Percentiles rank a stretch among this genome's conserved stretches.
Conservation (phyloP, 2,329 filamentous ascomycete species). For the Harringtonia aguacate region DNA sequence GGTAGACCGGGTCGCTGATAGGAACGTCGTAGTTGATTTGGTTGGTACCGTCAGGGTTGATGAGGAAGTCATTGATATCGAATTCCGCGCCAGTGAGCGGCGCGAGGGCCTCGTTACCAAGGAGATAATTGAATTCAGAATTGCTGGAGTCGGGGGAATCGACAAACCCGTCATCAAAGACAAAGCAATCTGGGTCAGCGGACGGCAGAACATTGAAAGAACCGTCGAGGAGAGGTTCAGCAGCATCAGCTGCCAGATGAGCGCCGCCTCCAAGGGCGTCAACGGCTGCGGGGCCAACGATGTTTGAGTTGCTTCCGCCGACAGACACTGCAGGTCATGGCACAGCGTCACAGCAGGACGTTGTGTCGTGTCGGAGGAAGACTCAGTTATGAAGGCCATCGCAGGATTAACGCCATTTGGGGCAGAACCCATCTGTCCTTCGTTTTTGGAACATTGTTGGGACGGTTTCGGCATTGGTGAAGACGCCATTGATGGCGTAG, state of each 20-base stretch:
- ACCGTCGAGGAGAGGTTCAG: slow-evolving; percentile 58
- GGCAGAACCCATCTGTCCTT: too few species aligned
- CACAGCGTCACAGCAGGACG: slow-evolving; percentile 99
- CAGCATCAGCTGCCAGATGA: slow-evolving; percentile 44
- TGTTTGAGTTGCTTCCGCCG: slow-evolving; percentile 50
- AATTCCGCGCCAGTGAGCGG: slow-evolving; percentile 25
- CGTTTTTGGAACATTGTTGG: too few species aligned
- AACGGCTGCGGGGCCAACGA: slow-evolving; percentile 32
- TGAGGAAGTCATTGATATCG: slow-evolving; percentile 45
- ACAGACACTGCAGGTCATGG: slow-evolving; percentile 97
- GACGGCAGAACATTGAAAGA: slow-evolving; percentile 56
- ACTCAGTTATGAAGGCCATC: slow-evolving; percentile 18
- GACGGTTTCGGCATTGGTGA: too few species aligned
- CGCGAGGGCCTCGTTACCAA: slow-evolving; percentile 44
- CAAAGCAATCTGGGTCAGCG: slow-evolving; percentile 63
- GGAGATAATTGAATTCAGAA: slow-evolving; percentile 59
- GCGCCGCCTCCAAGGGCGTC: slow-evolving; percentile 28
- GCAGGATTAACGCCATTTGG: too few species aligned
- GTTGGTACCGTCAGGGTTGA: slow-evolving; percentile 36
- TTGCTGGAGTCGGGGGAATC: slow-evolving; percentile 58
- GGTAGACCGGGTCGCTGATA: slow-evolving; percentile 28
- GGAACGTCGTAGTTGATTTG: slow-evolving; percentile 29
- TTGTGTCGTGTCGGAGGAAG: slow-evolving; percentile 91
- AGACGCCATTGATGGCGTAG: too few species aligned
- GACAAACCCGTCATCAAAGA: slow-evolving; percentile 68